phyloP scores from a whole-genome alignment of 140 eudicot genomes.

The Flaveria floridana region DNA sequence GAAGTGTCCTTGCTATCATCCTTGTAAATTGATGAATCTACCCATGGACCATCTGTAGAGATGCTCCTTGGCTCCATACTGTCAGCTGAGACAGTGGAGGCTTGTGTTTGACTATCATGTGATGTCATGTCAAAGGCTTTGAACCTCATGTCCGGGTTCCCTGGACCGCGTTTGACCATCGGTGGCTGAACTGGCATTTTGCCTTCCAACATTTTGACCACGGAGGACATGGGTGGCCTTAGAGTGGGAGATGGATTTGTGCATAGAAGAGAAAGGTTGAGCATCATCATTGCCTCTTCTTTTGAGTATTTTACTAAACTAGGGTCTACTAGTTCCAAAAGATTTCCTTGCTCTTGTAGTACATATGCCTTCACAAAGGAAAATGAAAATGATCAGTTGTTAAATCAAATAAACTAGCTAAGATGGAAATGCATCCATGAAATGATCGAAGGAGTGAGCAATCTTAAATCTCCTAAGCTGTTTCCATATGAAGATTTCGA shows the following conservation, averaged over 20 bases:
- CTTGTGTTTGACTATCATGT: slow-evolving; percentile 43
- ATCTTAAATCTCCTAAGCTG: background rate
- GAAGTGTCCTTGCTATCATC: slow-evolving; percentile 22
- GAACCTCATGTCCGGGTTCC: slow-evolving; percentile 43
- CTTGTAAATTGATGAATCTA: slow-evolving; percentile 39
- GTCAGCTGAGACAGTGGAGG: slow-evolving; percentile 38
- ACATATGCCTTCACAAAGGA: slow-evolving; percentile 48
- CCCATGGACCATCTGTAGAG: slow-evolving; percentile 45
- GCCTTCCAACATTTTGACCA: slow-evolving; percentile 63
- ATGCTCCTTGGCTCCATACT: slow-evolving; percentile 40
- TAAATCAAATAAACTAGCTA: background rate
- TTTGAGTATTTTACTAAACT: slow-evolving; percentile 41
- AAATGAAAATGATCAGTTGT: background rate
- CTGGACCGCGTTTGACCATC: slow-evolving; percentile 15
- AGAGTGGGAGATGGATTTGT: slow-evolving; percentile 67
- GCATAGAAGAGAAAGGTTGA: slow-evolving; percentile 57
- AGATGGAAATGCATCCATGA: background rate
- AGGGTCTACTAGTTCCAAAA: slow-evolving; percentile 64
- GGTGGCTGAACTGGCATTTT: slow-evolving; percentile 34
- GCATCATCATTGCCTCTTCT: slow-evolving; percentile 54
- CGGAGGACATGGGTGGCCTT: slow-evolving; percentile 72
- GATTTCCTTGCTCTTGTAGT: slow-evolving; percentile 59
- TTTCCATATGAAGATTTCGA: background rate
- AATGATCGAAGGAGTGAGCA: background rate
- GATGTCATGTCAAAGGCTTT: slow-evolving; percentile 51